phyloP scores from a whole-genome alignment of 345 rosid species.

The Hibiscus trionum region DNA sequence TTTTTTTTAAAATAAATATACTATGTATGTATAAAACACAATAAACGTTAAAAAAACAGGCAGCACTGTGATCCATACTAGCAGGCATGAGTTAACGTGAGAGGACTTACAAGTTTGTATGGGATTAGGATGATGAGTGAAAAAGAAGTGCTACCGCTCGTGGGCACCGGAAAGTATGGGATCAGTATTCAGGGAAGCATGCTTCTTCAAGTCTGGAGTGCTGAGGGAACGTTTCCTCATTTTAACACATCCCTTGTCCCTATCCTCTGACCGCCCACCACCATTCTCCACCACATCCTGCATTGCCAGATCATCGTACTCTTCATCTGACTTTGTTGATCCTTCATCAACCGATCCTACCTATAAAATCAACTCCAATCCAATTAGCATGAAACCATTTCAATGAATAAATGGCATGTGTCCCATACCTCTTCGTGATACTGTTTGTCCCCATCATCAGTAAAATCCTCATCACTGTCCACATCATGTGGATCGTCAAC shows the following conservation, averaged over 20 bases:
- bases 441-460: constrained; percentile 52
- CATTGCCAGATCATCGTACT: constrained; percentile 51
- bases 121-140: too few species aligned
- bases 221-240: constrained; percentile 35
- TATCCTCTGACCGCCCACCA: constrained; percentile 49
- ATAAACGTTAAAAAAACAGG: too few species aligned
- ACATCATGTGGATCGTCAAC: constrained; percentile 71
- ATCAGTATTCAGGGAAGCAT: constrained; percentile 32
- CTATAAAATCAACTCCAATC: constrained; percentile 25
- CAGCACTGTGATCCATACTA: too few species aligned
- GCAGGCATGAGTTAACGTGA: too few species aligned
- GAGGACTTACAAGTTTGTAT: too few species aligned
- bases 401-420: too few species aligned
- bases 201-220: constrained; percentile 60
- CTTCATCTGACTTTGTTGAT: too few species aligned
- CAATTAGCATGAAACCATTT: background rate
- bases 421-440: constrained; percentile 66
- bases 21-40: too few species aligned
- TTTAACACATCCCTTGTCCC: too few species aligned
- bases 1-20: too few species aligned
- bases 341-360: constrained; percentile 7
- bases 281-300: constrained; percentile 52
- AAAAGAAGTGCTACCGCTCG: constrained; percentile 26
- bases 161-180: constrained; percentile 58
- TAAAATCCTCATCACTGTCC: constrained; percentile 90